A percentile compares a stretch with the other conserved stretches of the same genome.
Conservation (phyloP, 306 rosid species). For the Alnus rubra region DNA sequence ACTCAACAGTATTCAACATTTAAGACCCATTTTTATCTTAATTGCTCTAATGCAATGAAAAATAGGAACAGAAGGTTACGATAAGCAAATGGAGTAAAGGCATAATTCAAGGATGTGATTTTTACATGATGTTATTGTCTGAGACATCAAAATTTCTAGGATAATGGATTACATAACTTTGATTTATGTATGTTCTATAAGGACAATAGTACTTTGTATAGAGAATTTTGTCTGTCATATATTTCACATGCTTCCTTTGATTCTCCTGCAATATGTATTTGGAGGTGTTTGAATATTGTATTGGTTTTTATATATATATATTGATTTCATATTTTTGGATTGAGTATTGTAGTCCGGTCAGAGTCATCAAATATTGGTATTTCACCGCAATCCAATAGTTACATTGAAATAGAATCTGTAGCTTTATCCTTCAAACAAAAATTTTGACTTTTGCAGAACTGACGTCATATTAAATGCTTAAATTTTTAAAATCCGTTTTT, state of each 20-base stretch:
- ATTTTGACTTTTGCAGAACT: conserved; percentile 10
- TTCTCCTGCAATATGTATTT: background rate
- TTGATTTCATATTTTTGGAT: background rate
- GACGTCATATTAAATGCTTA: conserved; percentile 1
- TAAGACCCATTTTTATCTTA: too few species aligned
- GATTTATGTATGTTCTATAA: too few species aligned
- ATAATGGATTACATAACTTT: too few species aligned
- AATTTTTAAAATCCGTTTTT: conserved; percentile 15
- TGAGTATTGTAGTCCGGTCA: background rate
- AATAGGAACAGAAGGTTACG: too few species aligned
- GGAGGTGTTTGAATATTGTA: background rate
- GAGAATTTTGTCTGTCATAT: background rate
- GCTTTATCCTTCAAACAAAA: background rate
- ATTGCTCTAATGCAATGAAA: too few species aligned
- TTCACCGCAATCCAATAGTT: background rate
- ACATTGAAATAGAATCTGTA: background rate
- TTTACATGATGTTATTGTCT: too few species aligned
- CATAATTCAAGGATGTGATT: too few species aligned
- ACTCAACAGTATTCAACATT: too few species aligned
- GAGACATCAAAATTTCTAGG: too few species aligned
- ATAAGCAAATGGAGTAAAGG: too few species aligned
- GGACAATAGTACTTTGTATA: too few species aligned
- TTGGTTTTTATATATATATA: background rate
- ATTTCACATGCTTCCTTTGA: background rate
- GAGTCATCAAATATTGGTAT: background rate